Conservation (phyloP, 2,329 filamentous ascomycete genomes). For the Talaromyces atroroseus region DNA sequence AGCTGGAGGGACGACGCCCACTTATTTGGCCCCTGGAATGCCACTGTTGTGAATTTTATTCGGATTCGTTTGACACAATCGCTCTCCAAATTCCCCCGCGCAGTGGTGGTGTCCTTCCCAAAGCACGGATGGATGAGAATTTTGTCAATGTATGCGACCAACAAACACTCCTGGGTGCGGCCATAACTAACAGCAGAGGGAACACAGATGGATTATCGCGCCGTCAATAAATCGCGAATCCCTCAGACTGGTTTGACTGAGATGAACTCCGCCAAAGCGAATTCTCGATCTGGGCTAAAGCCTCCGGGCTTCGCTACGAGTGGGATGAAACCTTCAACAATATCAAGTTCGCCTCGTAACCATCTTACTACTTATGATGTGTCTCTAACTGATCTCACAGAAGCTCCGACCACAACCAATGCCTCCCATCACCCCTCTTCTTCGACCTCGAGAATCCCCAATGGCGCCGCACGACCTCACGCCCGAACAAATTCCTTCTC, state of each 20-base stretch:
- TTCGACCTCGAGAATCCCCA: slow-evolving; percentile 25
- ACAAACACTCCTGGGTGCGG: not conserved
- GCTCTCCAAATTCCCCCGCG: not conserved
- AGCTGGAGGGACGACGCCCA: not conserved
- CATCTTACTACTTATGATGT: not conserved
- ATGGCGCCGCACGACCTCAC: slow-evolving; percentile 40
- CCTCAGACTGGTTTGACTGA: slow-evolving; percentile 41
- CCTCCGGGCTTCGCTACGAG: slow-evolving; percentile 45
- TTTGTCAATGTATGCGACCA: slow-evolving; percentile 9
- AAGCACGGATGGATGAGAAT: slow-evolving; percentile 14
- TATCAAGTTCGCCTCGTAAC: slow-evolving; percentile 3
- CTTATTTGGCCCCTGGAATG: not conserved
- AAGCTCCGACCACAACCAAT: not conserved
- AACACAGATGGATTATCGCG: slow-evolving; percentile 22
- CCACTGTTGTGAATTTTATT: not conserved
- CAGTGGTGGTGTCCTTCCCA: not conserved
- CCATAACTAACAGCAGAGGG: not conserved
- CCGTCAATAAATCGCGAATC: slow-evolving; percentile 26
- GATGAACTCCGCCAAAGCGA: slow-evolving; percentile 49
- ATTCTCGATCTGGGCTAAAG: slow-evolving; percentile 45
- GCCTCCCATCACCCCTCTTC: slow-evolving; percentile 19
- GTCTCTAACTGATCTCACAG: slow-evolving; percentile 8
- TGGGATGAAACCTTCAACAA: slow-evolving; percentile 30
- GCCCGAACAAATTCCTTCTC: slow-evolving; percentile 31
- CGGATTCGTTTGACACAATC: not conserved